These are phyloP conservation scores for Xerocomellus dryophilus DNA, from an alignment of 768 basidiomycete genomes.

Conservation along the genomic window DNA sequence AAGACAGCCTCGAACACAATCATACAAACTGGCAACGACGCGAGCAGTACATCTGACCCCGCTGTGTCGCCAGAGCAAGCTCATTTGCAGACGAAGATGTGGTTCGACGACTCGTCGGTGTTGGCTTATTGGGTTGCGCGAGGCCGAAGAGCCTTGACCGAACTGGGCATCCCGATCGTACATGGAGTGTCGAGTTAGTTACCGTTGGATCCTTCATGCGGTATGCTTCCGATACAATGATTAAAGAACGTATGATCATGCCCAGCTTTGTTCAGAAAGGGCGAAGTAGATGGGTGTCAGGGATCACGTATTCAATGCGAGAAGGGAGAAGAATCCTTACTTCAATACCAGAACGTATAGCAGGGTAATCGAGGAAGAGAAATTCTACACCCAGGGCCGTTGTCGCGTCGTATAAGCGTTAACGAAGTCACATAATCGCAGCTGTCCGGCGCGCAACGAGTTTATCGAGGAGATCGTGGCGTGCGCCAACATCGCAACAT, in stretches of 20 bases:
- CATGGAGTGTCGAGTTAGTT: slow-evolving; percentile 41
- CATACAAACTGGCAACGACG: slow-evolving; percentile 14
- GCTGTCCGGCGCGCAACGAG: not conserved
- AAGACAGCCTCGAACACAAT: not conserved
- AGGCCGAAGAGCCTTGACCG: slow-evolving; percentile 49
- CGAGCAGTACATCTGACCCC: slow-evolving; percentile 10
- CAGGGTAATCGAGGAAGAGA: not conserved
- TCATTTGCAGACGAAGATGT: slow-evolving; percentile 29
- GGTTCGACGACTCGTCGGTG: slow-evolving; percentile 50
- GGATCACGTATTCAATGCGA: not conserved
- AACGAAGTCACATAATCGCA: not conserved
- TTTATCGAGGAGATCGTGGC: not conserved
- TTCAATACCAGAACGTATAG: not conserved
- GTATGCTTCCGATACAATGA: not conserved
- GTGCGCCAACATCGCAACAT: not conserved
- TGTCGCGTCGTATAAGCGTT: not conserved
- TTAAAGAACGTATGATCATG: not conserved
- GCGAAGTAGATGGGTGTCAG: not conserved
- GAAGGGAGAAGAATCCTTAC: not conserved
- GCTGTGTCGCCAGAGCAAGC: slow-evolving; percentile 3
- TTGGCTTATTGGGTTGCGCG: slow-evolving; percentile 49
- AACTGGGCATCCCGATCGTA: slow-evolving; percentile 44
- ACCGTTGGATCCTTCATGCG: not conserved
- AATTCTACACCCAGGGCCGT: not conserved
- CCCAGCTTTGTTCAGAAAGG: not conserved